phyloP scores from a whole-genome alignment of 306 rosid species.

The Dicorynia guianensis region DNA sequence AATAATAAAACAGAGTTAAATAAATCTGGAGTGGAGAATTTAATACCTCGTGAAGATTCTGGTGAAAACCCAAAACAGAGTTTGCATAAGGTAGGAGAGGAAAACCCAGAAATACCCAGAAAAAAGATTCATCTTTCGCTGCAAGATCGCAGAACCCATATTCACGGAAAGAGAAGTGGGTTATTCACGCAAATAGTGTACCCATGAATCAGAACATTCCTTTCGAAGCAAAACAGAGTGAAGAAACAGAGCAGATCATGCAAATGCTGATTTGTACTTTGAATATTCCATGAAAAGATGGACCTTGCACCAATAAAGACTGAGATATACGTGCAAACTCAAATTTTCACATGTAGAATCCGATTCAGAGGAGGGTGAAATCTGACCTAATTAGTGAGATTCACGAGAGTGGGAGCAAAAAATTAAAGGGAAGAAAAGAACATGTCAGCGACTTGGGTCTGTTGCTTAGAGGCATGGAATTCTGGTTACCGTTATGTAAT shows the following conservation, averaged over 20 bases:
- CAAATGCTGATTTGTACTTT: conserved; percentile 56
- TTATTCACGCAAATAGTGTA: conserved; percentile 32
- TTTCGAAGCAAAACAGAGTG: conserved; percentile 64
- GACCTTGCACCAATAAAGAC: conserved; percentile 58
- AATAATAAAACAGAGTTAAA: background rate
- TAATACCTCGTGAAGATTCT: conserved; percentile 61
- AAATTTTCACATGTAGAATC: conserved; percentile 44
- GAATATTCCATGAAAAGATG: conserved; percentile 49
- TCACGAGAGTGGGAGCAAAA: conserved; percentile 37
- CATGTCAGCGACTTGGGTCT: conserved; percentile 75
- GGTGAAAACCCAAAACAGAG: conserved; percentile 58
- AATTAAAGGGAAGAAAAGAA: conserved; percentile 60
- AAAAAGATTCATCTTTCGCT: conserved; percentile 43
- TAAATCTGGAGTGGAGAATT: conserved; percentile 6
- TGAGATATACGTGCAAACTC: conserved; percentile 25
- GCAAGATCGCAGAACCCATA: conserved; percentile 48
- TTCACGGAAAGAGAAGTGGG: conserved; percentile 46
- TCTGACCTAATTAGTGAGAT: conserved; percentile 60
- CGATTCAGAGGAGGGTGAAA: conserved; percentile 65
- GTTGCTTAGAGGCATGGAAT: conserved; percentile 70
- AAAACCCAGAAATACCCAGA: conserved; percentile 48
- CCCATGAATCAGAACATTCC: conserved; percentile 49
- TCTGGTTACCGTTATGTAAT: conserved; percentile 58
- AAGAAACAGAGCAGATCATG: conserved; percentile 59
- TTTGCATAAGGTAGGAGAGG: conserved; percentile 52